Evolutionary conservation across 1,284 basidiomycete species (phyloP).

Genomic region (Golubevia pallescens): DNA sequence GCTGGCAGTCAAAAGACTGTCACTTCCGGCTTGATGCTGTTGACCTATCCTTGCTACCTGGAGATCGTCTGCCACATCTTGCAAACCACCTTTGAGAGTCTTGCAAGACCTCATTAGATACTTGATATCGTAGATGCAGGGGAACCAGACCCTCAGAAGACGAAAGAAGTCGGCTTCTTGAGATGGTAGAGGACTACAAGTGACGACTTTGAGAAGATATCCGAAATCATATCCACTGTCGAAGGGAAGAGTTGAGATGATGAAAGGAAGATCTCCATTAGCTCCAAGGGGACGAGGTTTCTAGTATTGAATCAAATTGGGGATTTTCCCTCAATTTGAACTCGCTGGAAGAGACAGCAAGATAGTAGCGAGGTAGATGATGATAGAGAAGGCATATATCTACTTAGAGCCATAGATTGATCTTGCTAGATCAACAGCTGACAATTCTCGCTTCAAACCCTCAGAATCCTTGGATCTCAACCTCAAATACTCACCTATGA

Average conservation of each 20-base stretch:
- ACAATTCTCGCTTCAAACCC: no score
- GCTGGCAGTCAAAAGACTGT: conserved; percentile 87
- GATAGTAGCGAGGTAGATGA: background rate
- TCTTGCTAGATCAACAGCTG: no score
- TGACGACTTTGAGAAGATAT: conserved; percentile 94
- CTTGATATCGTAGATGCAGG: conserved; percentile 96
- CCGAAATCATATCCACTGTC: conserved; percentile 99
- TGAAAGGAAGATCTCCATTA: no score
- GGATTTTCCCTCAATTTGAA: no score
- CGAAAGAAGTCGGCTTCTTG: conserved; percentile 91
- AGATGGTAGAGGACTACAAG: conserved; percentile 82
- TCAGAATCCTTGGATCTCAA: no score
- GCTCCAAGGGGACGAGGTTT: background rate
- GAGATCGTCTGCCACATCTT: conserved; percentile 93
- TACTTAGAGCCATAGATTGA: no score
- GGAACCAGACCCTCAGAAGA: conserved; percentile 89
- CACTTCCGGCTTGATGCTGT: conserved; percentile 94
- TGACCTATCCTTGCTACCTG: conserved; percentile 87
- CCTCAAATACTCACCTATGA: conserved; percentile 77
- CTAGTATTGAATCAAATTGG: no score
- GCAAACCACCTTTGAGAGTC: conserved; percentile 87
- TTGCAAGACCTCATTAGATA: conserved; percentile 90
- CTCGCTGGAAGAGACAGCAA: no score
- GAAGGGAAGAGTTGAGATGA: no score
- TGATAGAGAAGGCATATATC: background rate